These are phyloP conservation scores for Hirsutella thompsonii DNA, from an alignment of 2,329 filamentous ascomycete species.

Conservation along the genomic window DNA sequence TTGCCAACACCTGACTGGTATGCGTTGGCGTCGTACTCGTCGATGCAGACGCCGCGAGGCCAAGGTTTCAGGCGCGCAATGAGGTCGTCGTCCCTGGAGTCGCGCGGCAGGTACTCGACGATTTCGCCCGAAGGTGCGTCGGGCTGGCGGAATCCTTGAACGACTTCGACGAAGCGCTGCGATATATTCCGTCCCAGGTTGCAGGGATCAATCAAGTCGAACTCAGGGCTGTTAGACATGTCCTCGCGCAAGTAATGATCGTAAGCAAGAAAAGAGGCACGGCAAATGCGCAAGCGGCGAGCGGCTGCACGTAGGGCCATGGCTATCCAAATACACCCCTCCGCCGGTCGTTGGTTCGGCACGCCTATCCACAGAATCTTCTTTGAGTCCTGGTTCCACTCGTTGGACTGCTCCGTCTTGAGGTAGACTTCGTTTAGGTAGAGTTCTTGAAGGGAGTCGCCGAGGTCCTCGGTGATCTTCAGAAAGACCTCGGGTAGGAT, in stretches of 20 bases:
- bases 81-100: slow-evolving; percentile 13
- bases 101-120: slow-evolving; percentile 20
- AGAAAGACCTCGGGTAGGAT: slow-evolving; percentile 22
- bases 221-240: slow-evolving; percentile 13
- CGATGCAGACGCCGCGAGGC: slow-evolving; percentile 12
- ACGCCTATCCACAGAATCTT: slow-evolving; percentile 31
- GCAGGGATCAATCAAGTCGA: slow-evolving; percentile 29
- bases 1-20: slow-evolving; percentile 24
- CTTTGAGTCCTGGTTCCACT: slow-evolving; percentile 18
- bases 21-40: slow-evolving; percentile 23
- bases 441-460: slow-evolving; percentile 27
- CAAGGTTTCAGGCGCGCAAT: slow-evolving; percentile 12
- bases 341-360: slow-evolving; percentile 25
- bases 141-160: slow-evolving; percentile 25
- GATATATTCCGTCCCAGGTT: slow-evolving; percentile 25
- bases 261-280: slow-evolving; percentile 30
- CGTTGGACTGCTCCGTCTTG: slow-evolving; percentile 23
- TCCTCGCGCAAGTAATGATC: slow-evolving; percentile 24
- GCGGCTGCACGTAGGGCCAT: slow-evolving; percentile 23
- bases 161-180: slow-evolving; percentile 34
- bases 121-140: slow-evolving; percentile 16
- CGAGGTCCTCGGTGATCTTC: slow-evolving; percentile 20
- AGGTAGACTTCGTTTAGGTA: slow-evolving; percentile 32
- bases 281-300: slow-evolving; percentile 25
- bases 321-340: slow-evolving; percentile 28